Percentiles rank a stretch among this genome's conserved stretches.
These are phyloP conservation scores for Pseudocercospora fuligena DNA, from an alignment of 2,329 filamentous ascomycete genomes.

Conservation along the genomic window DNA sequence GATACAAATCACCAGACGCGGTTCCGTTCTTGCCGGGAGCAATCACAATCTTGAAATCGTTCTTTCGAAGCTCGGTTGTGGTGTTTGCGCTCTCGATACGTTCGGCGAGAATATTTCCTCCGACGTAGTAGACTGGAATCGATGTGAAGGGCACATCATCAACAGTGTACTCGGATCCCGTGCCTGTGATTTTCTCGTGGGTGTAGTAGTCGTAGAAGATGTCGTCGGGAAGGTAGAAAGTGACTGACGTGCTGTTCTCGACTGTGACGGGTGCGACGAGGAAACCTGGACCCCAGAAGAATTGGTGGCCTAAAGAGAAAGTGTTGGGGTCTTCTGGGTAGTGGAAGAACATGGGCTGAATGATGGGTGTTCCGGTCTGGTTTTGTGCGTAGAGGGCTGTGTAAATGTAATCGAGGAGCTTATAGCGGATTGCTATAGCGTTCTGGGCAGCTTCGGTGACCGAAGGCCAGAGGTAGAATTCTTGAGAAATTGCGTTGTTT, in stretches of 20 bases:
- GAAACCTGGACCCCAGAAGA: conserved; percentile 63
- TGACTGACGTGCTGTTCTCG: conserved; percentile 57
- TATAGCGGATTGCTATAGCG: conserved; percentile 74
- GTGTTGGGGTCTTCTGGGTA: conserved; percentile 65
- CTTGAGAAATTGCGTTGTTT: conserved; percentile 60
- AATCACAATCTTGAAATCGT: conserved; percentile 73
- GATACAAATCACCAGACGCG: conserved; percentile 71
- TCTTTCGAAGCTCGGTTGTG: conserved; percentile 65
- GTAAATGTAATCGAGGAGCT: conserved; percentile 79
- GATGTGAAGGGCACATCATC: conserved; percentile 53
- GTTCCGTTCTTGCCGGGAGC: conserved; percentile 66
- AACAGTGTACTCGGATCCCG: conserved; percentile 51
- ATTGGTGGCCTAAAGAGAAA: conserved; percentile 59
- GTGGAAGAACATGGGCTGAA: conserved; percentile 73
- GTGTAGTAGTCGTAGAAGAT: conserved; percentile 67
- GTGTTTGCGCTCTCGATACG: conserved; percentile 62
- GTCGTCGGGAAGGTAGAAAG: conserved; percentile 62
- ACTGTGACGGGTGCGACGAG: conserved; percentile 62
- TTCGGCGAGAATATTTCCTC: conserved; percentile 68
- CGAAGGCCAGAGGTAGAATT: conserved; percentile 72
- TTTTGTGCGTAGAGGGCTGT: conserved; percentile 69
- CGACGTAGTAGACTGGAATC: conserved; percentile 71
- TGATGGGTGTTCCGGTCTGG: conserved; percentile 65
- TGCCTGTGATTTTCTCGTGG: conserved; percentile 51
- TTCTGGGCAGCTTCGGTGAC: conserved; percentile 69